phyloP scores from a whole-genome alignment of 768 basidiomycete genomes.

The Psilocybe tampanensis region DNA sequence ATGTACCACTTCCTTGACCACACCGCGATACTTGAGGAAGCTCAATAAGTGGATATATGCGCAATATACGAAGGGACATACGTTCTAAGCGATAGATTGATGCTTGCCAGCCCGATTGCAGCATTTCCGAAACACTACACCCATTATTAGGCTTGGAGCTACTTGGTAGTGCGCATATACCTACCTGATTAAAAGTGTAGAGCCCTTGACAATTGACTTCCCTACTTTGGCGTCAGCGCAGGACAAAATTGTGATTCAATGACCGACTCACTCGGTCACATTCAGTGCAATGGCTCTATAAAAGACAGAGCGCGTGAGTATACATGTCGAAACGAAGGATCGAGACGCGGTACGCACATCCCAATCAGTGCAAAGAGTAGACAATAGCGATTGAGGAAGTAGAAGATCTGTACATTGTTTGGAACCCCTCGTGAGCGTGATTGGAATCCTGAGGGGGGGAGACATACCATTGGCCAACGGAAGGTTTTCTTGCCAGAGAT shows the following conservation, averaged over 20 bases:
- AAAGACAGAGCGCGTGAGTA: slow-evolving; percentile 8
- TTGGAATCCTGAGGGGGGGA: background rate
- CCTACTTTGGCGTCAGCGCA: background rate
- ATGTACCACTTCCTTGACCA: slow-evolving; percentile 65
- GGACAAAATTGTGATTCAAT: background rate
- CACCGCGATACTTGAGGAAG: slow-evolving; percentile 58
- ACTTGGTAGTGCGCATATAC: slow-evolving; percentile 6
- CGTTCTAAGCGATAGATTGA: slow-evolving; percentile 73
- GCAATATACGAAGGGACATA: slow-evolving; percentile 30
- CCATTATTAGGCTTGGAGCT: background rate
- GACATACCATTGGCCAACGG: slow-evolving; percentile 66
- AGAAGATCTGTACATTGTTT: slow-evolving; percentile 51
- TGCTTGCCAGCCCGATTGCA: slow-evolving; percentile 68
- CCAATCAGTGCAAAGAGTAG: slow-evolving; percentile 67
- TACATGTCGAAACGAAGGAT: background rate
- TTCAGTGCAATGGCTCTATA: slow-evolving; percentile 59
- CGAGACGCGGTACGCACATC: slow-evolving; percentile 49
- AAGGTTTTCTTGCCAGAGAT: slow-evolving; percentile 58
- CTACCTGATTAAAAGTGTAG: slow-evolving; percentile 67
- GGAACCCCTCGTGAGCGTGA: background rate
- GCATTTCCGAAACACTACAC: slow-evolving; percentile 60
- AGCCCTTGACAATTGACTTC: slow-evolving; percentile 58
- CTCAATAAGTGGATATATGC: slow-evolving; percentile 10
- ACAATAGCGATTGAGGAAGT: slow-evolving; percentile 70
- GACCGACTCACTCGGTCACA: slow-evolving; percentile 46